Evolutionary conservation across 257 asterid species (phyloP), one percentile per base, ranked within the genome.

Genomic region (Marsdenia floribunda): DNA sequence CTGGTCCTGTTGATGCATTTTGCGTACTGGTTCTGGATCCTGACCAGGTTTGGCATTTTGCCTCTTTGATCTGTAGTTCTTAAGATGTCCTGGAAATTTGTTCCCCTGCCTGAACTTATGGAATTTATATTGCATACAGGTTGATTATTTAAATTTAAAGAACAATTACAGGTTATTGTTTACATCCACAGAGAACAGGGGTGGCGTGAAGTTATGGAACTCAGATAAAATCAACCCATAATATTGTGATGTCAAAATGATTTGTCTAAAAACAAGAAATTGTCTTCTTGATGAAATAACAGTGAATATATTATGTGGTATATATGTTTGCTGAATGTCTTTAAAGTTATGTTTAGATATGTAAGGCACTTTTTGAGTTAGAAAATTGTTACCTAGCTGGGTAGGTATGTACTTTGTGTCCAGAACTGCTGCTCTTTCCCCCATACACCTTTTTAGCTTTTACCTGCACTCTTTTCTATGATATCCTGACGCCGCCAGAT

Each of bases 61-160:
- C 2, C 52, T 21, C 67, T 26, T 54, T 53, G 49, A 13, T 77
- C 71, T 70, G 7, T 71, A 54, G 52, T 71, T 68, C 9, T 9
- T 15, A 19, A 76, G 50, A 35, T 66, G 24, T 70, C 42, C 73
- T 72, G 5, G 74, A 16, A 18, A 61, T 68, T 18, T 26, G 22
- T 55, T 67, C 19, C 40, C 70, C 29, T 53, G 49, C 37, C 52
- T 29, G 73, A 63, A 55, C 46, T 68, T 66, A 40, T 19, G 5
- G 11, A 59, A 54, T 49, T 18, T 74, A 75, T 57, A 40, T 73
- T 73, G 61, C 46, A 76, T 77, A 53, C 91, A 90, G 97, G 97
- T 94, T 78, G 97, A 94, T 76, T 92, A 91, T 72, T 78, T 94
- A 58, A 94, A 92, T 76, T 78, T 94, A 89, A 92, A 86, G 90